Evolutionary conservation across 768 basidiomycete genomes (phyloP).

Genomic region (Psilocybe azurescens): DNA sequence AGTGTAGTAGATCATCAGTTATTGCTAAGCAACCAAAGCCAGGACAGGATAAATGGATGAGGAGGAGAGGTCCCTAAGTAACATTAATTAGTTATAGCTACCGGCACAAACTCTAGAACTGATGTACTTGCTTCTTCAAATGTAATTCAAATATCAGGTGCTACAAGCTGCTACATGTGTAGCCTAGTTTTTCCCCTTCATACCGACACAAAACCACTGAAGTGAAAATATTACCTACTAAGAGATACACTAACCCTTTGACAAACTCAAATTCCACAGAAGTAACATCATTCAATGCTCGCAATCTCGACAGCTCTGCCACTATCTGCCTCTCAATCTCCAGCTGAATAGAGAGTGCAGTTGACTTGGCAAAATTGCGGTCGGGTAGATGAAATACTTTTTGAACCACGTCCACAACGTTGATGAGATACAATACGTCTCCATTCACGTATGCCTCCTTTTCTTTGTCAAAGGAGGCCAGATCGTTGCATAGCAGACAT

Average conservation of each 20-base stretch:
- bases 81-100: too few species aligned
- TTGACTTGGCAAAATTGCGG: neutral
- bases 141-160: too few species aligned
- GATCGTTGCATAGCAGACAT: neutral
- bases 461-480: neutral
- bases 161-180: too few species aligned
- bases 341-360: neutral
- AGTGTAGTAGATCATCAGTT: too few species aligned
- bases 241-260: neutral
- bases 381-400: neutral
- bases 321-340: neutral
- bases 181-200: too few species aligned
- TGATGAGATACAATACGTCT: conserved; percentile 2
- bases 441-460: neutral
- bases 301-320: neutral
- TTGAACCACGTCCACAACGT: neutral
- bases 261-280: neutral
- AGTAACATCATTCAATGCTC: neutral
- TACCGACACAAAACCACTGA: neutral
- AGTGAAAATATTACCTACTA: neutral
- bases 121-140: too few species aligned
- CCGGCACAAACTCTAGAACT: too few species aligned
- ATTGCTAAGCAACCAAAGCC: too few species aligned
- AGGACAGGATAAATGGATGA: too few species aligned
- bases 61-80: too few species aligned